These are phyloP conservation scores for Hypoxylon sp. DNA, from an alignment of 2,329 filamentous ascomycete species.

Conservation along the genomic window DNA sequence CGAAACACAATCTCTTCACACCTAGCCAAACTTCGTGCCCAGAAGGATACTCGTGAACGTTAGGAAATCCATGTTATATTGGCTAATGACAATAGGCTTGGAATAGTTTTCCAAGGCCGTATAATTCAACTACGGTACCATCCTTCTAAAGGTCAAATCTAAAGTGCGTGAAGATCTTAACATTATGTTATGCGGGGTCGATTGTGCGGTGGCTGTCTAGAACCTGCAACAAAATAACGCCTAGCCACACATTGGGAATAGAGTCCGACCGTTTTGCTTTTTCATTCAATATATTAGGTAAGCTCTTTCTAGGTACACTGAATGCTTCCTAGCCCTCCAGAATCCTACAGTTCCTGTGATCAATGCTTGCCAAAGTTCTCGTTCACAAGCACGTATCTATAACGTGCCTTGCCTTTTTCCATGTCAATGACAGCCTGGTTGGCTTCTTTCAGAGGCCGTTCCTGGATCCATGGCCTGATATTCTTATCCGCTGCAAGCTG, in stretches of 20 bases:
- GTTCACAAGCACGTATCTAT: slow-evolving; percentile 65
- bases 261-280: background rate
- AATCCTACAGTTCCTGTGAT: slow-evolving; percentile 1
- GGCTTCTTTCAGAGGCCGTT: slow-evolving; percentile 69
- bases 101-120: too few relatives aligned
- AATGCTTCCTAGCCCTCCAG: background rate
- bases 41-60: too few relatives aligned
- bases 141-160: background rate
- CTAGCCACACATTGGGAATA: background rate
- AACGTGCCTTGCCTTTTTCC: slow-evolving; percentile 68
- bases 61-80: too few relatives aligned
- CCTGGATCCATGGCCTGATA: slow-evolving; percentile 71
- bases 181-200: background rate
- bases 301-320: background rate
- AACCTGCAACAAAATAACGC: background rate
- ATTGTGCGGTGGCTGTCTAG: background rate
- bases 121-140: too few relatives aligned
- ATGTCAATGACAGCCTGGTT: slow-evolving; percentile 72
- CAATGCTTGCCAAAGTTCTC: slow-evolving; percentile 56
- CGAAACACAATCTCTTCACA: background rate
- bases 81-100: too few relatives aligned
- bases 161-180: background rate
- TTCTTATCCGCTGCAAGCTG: slow-evolving; percentile 71
- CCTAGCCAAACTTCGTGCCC: too few relatives aligned
- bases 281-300: background rate